These are phyloP conservation scores for Epicoccum nigrum DNA, from an alignment of 2,329 filamentous ascomycete species.

Conservation along the genomic window DNA sequence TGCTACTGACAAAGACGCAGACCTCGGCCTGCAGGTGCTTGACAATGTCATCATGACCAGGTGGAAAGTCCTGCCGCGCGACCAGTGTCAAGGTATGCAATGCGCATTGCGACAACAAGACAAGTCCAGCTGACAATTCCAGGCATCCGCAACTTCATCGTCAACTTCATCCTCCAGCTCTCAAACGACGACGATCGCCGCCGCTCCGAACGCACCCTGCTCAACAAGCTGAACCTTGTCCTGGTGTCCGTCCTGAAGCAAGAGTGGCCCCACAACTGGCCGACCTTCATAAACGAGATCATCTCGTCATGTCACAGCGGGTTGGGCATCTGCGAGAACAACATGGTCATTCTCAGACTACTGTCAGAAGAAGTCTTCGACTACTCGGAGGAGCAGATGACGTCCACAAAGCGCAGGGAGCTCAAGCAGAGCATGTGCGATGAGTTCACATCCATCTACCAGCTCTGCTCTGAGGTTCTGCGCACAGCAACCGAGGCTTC, in stretches of 20 bases:
- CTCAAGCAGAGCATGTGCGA: conserved; percentile 98
- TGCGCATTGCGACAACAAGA: neutral
- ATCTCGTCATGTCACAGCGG: conserved; percentile 94
- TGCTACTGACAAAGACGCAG: conserved; percentile 57
- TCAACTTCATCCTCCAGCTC: conserved; percentile 96
- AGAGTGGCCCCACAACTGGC: conserved; percentile 99
- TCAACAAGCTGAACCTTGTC: conserved; percentile 98
- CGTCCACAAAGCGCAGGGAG: conserved; percentile 94
- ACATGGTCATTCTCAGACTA: conserved; percentile 96
- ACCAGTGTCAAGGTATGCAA: conserved; percentile 87
- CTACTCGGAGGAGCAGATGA: conserved; percentile 99
- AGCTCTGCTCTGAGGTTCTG: conserved; percentile 94
- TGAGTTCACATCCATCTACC: conserved; percentile 98
- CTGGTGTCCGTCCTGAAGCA: conserved; percentile 98
- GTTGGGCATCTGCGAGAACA: conserved; percentile 98
- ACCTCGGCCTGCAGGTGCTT: conserved; percentile 92
- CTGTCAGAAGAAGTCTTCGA: conserved; percentile 99
- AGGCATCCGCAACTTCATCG: conserved; percentile 99
- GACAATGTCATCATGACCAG: conserved; percentile 98
- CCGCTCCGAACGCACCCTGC: conserved; percentile 80
- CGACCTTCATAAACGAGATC: conserved; percentile 99
- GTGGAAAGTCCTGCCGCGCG: conserved; percentile 96
- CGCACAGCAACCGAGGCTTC: conserved; percentile 86
- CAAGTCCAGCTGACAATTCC: conserved; percentile 18
- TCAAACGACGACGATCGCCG: conserved; percentile 89